Evolutionary conservation across 1,284 basidiomycete species (phyloP), one percentile per base, ranked within the genome.

Genomic region (Ustilago tritici): DNA sequence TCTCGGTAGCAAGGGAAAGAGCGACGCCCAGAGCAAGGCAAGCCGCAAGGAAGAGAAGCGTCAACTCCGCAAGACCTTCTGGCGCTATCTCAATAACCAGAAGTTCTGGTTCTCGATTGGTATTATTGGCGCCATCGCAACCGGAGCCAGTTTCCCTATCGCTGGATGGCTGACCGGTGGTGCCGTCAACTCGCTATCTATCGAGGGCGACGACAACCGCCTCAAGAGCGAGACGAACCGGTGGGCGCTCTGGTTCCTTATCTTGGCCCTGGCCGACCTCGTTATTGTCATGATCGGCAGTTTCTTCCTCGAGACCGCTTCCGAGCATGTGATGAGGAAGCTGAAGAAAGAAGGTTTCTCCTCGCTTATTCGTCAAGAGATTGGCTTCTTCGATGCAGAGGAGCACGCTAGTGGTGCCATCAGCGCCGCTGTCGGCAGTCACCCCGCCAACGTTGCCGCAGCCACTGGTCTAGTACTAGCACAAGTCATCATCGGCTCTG

Each of bases 111-210:
- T 82, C 32, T 23, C 63, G 14, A 59, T 81, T 38, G 84, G 84
- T 54, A 31, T 71, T 5, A 14, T 77, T 2, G 77, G 80, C 1
- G 67, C 74, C 14, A 19, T 75, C 15, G 61, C 63, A 6, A 71
- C 83, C 6, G 88, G 87, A n/a, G 80, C 68, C 2, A 82, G 85
- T 14, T 88, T 88, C 64, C 86, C 87, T 1, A 72, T 88, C 15
- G 82, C 83, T 2, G 88, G 84, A 3, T 84, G 78, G 78, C 63
- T 85, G 14, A 82, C 80, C 1, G 84, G 84, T 36, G 61, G 72
- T 12, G 78, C 76, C 1, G 78, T 85, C 56, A 77, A 80, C 12
- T 66, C 69, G 4, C 65, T 84, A 4, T 79, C 76, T n/a, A 79
- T 82, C 68, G 52, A 78, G 32, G 66, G 64, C 19, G 68, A 82